phyloP scores from a whole-genome alignment of 805 yeast species.

The Vanderwaltozyma polyspora region DNA sequence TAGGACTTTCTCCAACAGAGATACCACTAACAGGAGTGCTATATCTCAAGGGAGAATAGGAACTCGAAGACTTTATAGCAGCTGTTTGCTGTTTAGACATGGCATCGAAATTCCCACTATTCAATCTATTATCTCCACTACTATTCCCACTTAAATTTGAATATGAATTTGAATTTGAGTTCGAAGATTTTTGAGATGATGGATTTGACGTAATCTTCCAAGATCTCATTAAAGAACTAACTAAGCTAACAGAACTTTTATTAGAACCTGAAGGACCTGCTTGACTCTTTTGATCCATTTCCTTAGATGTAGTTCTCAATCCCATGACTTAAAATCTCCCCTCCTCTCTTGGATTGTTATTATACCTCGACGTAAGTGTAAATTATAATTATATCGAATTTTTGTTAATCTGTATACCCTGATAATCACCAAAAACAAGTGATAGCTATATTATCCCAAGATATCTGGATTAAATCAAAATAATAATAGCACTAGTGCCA shows the following conservation, averaged over 20 bases:
- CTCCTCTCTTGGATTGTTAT: too few relatives aligned
- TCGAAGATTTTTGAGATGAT: constrained; percentile 3
- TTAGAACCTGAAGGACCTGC: constrained; percentile 4
- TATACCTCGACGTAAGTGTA: too few relatives aligned
- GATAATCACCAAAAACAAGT: too few relatives aligned
- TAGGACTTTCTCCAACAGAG: constrained; percentile 10
- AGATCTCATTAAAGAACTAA: constrained; percentile 21
- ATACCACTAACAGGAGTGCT: constrained; percentile 8
- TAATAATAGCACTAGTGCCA: too few relatives aligned
- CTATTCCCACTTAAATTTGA: too few relatives aligned
- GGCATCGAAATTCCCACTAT: constrained; percentile 20
- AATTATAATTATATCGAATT: too few relatives aligned
- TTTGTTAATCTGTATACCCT: too few relatives aligned
- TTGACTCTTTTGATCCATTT: constrained; percentile 18
- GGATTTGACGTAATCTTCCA: constrained; percentile 18
- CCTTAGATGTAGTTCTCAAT: constrained; percentile 17
- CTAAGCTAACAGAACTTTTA: constrained; percentile 9
- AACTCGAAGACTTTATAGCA: constrained; percentile 11
- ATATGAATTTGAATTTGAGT: constrained; percentile 2
- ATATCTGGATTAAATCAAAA: too few relatives aligned
- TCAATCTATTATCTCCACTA: constrained; percentile 1
- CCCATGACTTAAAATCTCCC: too few relatives aligned
- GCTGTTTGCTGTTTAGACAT: constrained; percentile 19
- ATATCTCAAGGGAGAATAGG: constrained; percentile 20
- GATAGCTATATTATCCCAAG: too few relatives aligned